Base-by-base conservation (phyloP, 164 flowering plant genomes). In the Umbellularia californica region DNA sequence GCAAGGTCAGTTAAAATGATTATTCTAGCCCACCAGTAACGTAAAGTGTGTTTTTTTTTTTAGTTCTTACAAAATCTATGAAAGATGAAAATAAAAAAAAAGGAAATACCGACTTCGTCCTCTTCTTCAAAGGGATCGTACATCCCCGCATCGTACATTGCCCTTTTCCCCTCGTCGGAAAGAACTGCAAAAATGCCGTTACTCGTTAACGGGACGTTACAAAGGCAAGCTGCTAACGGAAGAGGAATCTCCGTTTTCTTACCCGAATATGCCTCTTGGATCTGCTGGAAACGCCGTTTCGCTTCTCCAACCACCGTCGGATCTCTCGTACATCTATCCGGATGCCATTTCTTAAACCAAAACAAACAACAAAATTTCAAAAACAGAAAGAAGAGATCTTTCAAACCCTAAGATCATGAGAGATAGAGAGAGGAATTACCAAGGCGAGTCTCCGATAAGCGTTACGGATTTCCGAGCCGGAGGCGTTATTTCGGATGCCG, bases 251-350 rank as follows among this genome's bases (percentile, higher is more conserved):
- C 20, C 47, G 33, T 24, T 11, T 0, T 22, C 51, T 0, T 27
- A 87, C 97, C 98, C 11, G 98, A 86, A 66, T 94, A 94, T 0
- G 98, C 98, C 72, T 94, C 97, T 69, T 94, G 98, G n/a, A 94
- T 88, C 77, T 90, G 87, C 92, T 94, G 98, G 70, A 94, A 94
- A 69, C 92, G 84, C 64, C 86, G 87, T 20, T 94, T 91, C 14
- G 94, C 95, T 47, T 92, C 95, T 2, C 81, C 92, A 50, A 90
- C 88, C 24, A 82, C 83, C 58, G 83, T 65, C 14, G 89, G 90
- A 72, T 88, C 88, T 77, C 72, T 79, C 65, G 84, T 73, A 87
- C 89, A 88, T 81, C 87, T 79, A 70, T 94, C 98, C 71, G 98
- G 98, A 75, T 94, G 98, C 97, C 98, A 94, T 81, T 88, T 88